Conservation (phyloP, 257 asterid species). For the Nicotiana tomentosiformis region DNA sequence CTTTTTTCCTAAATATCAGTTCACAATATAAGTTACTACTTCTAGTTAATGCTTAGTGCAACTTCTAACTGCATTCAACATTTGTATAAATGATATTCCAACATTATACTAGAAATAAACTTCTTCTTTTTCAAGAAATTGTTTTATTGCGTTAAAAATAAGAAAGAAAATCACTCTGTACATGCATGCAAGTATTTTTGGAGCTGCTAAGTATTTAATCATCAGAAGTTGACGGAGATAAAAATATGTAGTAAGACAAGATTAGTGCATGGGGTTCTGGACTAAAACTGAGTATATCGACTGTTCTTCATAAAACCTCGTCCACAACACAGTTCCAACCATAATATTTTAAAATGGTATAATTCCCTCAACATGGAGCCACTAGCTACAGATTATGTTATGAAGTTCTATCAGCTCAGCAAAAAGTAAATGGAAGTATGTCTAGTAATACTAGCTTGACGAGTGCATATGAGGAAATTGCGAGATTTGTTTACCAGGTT, state of each 20-base stretch:
- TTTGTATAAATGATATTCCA: background rate
- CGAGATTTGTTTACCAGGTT: background rate
- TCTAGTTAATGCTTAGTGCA: background rate
- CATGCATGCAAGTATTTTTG: background rate
- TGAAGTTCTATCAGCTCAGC: background rate
- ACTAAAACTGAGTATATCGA: background rate
- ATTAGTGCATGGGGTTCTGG: background rate
- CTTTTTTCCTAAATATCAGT: background rate
- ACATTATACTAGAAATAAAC: background rate
- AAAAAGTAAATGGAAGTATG: background rate
- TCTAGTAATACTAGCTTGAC: background rate
- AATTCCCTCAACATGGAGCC: background rate
- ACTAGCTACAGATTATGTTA: background rate
- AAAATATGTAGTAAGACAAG: background rate
- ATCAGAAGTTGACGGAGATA: background rate
- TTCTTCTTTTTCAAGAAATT: background rate
- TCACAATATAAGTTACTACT: constrained; percentile 1
- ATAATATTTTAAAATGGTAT: background rate
- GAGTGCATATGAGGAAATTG: background rate
- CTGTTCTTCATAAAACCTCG: background rate
- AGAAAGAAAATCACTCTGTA: background rate
- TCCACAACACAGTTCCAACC: background rate
- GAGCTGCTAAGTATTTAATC: background rate
- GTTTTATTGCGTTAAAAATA: background rate
- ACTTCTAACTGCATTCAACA: constrained; percentile 3